These are phyloP conservation scores for Trichophyton rubrum DNA, from an alignment of 2,329 filamentous ascomycete species.

Conservation along the genomic window DNA sequence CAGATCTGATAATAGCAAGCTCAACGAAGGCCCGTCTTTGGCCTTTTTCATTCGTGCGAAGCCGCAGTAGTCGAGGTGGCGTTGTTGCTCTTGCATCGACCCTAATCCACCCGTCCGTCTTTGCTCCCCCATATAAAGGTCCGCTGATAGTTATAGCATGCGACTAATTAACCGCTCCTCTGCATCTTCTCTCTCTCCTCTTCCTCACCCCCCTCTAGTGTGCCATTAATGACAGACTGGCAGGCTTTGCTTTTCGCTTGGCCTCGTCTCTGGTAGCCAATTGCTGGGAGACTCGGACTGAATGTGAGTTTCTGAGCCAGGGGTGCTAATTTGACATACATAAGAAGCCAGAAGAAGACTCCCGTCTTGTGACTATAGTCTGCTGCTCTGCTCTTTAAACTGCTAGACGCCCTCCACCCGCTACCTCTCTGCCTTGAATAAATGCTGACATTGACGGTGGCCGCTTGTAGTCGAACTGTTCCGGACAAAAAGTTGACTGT, in stretches of 20 bases:
- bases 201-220: neutral
- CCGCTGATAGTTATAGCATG: neutral
- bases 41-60: neutral
- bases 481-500: too few species aligned
- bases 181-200: neutral
- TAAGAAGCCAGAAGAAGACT: neutral
- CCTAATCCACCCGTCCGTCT: neutral
- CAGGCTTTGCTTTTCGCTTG: conserved; percentile 1
- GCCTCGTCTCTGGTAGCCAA: neutral
- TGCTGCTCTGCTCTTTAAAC: neutral
- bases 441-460: neutral
- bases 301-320: neutral
- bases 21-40: too few species aligned
- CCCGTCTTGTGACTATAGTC: neutral
- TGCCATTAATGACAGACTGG: neutral
- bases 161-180: neutral
- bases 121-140: neutral
- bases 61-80: neutral
- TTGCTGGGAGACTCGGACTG: neutral
- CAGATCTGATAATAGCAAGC: neutral
- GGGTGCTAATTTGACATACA: neutral
- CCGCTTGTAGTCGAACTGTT: neutral
- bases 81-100: neutral
- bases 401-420: neutral
- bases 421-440: neutral